Percentiles rank a stretch among this genome's conserved stretches.
phyloP scores from a whole-genome alignment of 176 grass and related monocot species.

The Pontederia paniculata region DNA sequence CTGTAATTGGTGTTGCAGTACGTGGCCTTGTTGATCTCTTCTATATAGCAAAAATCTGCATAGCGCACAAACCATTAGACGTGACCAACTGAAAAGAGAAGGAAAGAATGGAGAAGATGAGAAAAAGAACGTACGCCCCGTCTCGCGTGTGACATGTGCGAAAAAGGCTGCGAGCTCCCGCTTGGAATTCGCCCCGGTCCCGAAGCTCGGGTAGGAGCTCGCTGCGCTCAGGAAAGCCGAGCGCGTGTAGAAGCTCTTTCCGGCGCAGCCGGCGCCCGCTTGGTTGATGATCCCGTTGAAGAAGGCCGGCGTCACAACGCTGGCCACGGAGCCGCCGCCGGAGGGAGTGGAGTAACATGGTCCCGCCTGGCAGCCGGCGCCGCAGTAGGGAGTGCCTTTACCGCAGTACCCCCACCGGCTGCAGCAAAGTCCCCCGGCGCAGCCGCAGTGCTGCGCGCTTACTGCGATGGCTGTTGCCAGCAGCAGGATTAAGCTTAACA shows the following conservation, averaged over 20 bases:
- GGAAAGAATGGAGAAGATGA: background rate
- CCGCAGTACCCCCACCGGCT: constrained; percentile 1
- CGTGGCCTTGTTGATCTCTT: constrained; percentile 58
- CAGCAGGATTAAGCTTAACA: too few relatives aligned
- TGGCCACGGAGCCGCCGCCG: background rate
- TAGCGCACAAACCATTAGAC: background rate
- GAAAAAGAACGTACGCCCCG: constrained; percentile 35
- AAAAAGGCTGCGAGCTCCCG: constrained; percentile 77
- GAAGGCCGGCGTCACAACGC: background rate
- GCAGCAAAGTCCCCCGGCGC: background rate
- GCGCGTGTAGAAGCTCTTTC: constrained; percentile 51
- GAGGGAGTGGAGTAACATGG: background rate
- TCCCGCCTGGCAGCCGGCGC: background rate
- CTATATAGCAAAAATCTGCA: constrained; percentile 81
- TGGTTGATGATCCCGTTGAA: background rate
- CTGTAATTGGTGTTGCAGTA: constrained; percentile 39
- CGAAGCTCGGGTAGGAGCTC: constrained; percentile 36
- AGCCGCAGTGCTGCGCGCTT: background rate
- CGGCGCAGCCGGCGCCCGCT: constrained; percentile 22
- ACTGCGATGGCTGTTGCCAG: too few relatives aligned
- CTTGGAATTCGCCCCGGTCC: constrained; percentile 52
- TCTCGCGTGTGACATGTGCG: constrained; percentile 69
- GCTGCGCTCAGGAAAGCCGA: constrained; percentile 44
- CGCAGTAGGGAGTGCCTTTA: background rate
- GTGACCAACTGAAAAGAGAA: too few relatives aligned